Percentiles rank a stretch among this genome's conserved stretches.
Evolutionary conservation across 2,329 filamentous ascomycete genomes (phyloP).

Genomic region (Diplodia seriata): DNA sequence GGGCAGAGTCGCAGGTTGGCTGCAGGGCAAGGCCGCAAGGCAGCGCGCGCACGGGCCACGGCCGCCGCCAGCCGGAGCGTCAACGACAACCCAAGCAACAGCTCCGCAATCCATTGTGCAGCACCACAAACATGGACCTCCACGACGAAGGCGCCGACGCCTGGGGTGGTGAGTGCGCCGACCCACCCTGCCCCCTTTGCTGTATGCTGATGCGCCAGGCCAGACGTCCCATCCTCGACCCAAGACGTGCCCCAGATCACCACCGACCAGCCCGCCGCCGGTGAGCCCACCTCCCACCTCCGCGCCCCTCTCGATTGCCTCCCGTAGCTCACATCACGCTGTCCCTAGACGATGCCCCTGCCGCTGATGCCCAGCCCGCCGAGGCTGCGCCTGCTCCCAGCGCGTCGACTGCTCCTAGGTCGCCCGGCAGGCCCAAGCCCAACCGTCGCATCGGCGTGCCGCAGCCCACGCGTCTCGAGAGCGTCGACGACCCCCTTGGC

Average conservation of each 20-base stretch:
- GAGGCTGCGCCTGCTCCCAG: constrained; percentile 42
- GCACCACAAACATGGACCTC: constrained; percentile 46
- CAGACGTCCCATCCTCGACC: constrained; percentile 57
- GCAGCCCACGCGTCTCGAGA: constrained; percentile 79
- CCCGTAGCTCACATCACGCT: constrained; percentile 16
- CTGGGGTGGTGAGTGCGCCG: constrained; percentile 49
- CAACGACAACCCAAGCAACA: constrained; percentile 24
- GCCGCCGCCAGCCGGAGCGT: constrained; percentile 7
- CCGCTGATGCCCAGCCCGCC: constrained; percentile 34
- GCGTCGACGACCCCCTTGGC: constrained; percentile 76
- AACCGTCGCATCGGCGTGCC: constrained; percentile 67
- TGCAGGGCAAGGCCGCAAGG: not conserved
- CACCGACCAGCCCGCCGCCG: constrained; percentile 37
- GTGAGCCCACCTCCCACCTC: constrained; percentile 35
- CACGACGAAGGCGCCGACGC: constrained; percentile 52
- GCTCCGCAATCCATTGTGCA: constrained; percentile 17
- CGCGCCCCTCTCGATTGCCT: not conserved
- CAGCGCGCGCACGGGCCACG: constrained; percentile 1
- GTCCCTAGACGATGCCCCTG: constrained; percentile 18
- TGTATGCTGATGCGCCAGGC: constrained; percentile 26
- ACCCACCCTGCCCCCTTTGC: constrained; percentile 2
- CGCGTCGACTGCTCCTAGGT: constrained; percentile 53
- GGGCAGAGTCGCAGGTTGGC: no score
- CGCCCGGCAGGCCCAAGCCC: constrained; percentile 52
- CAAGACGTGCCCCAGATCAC: constrained; percentile 51